Conservation (phyloP, 2,329 filamentous ascomycete species). For the Claviceps sp. region DNA sequence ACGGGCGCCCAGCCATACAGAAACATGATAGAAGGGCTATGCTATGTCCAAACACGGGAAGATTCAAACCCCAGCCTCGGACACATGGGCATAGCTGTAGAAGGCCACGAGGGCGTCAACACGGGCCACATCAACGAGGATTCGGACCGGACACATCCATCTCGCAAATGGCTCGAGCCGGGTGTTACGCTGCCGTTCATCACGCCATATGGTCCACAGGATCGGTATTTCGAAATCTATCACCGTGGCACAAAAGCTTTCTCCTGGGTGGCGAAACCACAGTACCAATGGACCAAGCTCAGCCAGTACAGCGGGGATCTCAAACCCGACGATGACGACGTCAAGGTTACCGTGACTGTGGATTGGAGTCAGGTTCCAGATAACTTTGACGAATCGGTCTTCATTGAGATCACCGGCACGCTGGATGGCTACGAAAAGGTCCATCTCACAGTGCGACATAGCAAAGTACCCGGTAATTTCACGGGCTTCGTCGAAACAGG, state of each 20-base stretch:
- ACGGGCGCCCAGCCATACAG: constrained; percentile 26
- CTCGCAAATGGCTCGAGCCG: constrained; percentile 17
- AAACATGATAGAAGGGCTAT: constrained; percentile 40
- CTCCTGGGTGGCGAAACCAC: constrained; percentile 16
- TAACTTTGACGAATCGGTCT: constrained; percentile 28
- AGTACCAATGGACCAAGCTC: constrained; percentile 21
- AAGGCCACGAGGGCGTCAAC: constrained; percentile 20
- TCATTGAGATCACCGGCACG: constrained; percentile 22
- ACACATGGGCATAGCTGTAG: constrained; percentile 20
- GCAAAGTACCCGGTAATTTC: constrained; percentile 18
- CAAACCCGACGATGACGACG: constrained; percentile 18
- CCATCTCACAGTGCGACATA: constrained; percentile 12
- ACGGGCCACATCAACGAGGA: constrained; percentile 35
- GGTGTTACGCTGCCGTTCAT: constrained; percentile 18
- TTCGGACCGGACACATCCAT: constrained; percentile 35
- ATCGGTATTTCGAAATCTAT: constrained; percentile 23
- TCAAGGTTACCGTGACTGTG: constrained; percentile 17
- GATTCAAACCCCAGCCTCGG: constrained; percentile 31
- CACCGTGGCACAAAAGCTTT: constrained; percentile 18
- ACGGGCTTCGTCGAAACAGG: constrained; percentile 21
- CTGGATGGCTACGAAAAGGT: constrained; percentile 24
- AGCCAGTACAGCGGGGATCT: constrained; percentile 17
- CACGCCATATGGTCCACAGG: constrained; percentile 17
- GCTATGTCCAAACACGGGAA: constrained; percentile 37
- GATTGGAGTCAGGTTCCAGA: constrained; percentile 24